Base-by-base conservation (phyloP, 2,329 filamentous ascomycete species). In the Aspergillus eucalypticola region DNA sequence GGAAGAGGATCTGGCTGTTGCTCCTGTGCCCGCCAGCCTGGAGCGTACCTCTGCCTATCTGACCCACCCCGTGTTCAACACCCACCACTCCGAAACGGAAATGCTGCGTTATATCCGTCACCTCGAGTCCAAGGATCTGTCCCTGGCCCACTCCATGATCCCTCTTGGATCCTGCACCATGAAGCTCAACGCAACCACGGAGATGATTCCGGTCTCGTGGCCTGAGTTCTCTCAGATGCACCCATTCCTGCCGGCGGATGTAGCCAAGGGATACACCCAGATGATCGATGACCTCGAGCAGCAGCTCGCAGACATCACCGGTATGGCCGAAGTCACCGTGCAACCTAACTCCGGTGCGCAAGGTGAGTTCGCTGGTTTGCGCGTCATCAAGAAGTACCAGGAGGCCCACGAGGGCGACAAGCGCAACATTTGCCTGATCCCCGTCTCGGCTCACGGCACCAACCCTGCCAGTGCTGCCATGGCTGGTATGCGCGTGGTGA, bases 331-430 rank as follows among this genome's bases (percentile, higher is more conserved):
- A n/a, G 88, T 92, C 21, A 96, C 91, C 3, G 82, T 98, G 54
- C 94, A 97, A 76, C 94, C 94, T 56, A 98, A 98, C 80, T 97
- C 94, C 13, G 94, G 94, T 44, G 94, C 94, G 0, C 94, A 98
- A 79, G 94, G 94, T 60, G 94, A 98, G 72, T 98, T 97, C 69
- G 88, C 94, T 52, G 94, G 94, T 61, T 84, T 98, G 13, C 88
- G 92, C 42, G 88, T 92, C 38, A 97, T 98, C 73, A 88, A 91
- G 70, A 91, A 91, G 71, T 97, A 89, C 75, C 90, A 90, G 59
- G 88, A 93, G 74, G 81, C 86, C 64, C 84, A 88, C 67, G 82
- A 82, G 8, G 82, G 84, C 52, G 78, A 81, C 19, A 86, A 87
- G 78, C 88, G 94, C 54, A 92, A 97, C 72, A 91, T 97, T 62